phyloP scores from a whole-genome alignment of 495 filamentous ascomycete species.

The Aspergillus haitiensis region DNA sequence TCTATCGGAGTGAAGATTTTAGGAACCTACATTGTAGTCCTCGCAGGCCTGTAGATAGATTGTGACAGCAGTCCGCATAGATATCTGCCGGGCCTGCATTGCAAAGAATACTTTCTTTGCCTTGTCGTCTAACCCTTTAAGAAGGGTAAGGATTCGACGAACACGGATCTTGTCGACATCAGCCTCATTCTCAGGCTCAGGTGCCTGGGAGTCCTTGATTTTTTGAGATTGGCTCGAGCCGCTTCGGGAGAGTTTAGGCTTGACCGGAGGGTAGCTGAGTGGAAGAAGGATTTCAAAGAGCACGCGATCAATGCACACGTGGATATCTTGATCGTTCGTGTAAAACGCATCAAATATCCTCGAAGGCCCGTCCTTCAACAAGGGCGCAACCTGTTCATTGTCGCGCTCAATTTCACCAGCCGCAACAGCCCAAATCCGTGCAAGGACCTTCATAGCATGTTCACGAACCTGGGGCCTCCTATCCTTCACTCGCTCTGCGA shows the following conservation, averaged over 20 bases:
- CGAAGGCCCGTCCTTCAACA: constrained; percentile 76
- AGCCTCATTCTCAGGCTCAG: constrained; percentile 49
- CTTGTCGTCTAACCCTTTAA: constrained; percentile 73
- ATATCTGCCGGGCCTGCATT: constrained; percentile 72
- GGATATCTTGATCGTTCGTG: constrained; percentile 85
- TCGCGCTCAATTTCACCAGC: constrained; percentile 81
- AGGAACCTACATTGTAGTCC: constrained; percentile 64
- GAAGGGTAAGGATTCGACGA: constrained; percentile 78
- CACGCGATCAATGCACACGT: constrained; percentile 79
- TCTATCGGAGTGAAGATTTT: neutral
- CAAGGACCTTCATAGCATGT: constrained; percentile 81
- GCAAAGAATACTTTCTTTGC: constrained; percentile 86
- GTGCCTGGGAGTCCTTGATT: constrained; percentile 50
- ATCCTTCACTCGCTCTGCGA: constrained; percentile 89
- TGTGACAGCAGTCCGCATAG: constrained; percentile 66
- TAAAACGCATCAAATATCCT: constrained; percentile 88
- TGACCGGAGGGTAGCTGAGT: constrained; percentile 77
- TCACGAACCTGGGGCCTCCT: constrained; percentile 75
- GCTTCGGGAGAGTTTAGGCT: constrained; percentile 61
- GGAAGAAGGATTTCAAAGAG: constrained; percentile 84
- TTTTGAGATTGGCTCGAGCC: constrained; percentile 62
- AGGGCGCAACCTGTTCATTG: constrained; percentile 68
- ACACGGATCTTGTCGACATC: constrained; percentile 84
- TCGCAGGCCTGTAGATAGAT: constrained; percentile 78
- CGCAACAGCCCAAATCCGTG: constrained; percentile 87